Percentiles rank a stretch among this genome's conserved stretches.
Conservation (phyloP, 225 moss, liverwort and hornwort genomes). For the Straminergon stramineum region DNA sequence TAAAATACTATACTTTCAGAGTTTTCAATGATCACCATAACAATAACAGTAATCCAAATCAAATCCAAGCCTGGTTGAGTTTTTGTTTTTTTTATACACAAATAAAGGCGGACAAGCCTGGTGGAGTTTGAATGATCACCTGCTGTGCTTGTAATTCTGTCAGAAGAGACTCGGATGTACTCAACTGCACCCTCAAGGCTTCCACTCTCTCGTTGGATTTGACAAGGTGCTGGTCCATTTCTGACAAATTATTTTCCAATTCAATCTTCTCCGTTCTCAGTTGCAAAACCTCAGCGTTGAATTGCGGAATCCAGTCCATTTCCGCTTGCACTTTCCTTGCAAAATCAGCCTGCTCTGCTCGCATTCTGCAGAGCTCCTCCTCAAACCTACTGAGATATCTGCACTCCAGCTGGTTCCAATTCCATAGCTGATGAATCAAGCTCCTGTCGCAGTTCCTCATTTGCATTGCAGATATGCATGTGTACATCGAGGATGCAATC, state of each 20-base stretch:
- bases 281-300: slow-evolving; percentile 21
- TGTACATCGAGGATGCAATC: slow-evolving; percentile 14
- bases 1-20: no score
- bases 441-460: slow-evolving; percentile 14
- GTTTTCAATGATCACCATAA: no score
- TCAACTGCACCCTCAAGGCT: slow-evolving; percentile 15
- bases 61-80: not conserved
- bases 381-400: slow-evolving; percentile 14
- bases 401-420: slow-evolving; percentile 13
- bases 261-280: slow-evolving; percentile 23
- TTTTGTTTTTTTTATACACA: no score
- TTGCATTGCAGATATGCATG: not conserved
- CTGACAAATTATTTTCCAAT: slow-evolving; percentile 16
- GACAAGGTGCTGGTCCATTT: slow-evolving; percentile 27
- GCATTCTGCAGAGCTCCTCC: slow-evolving; percentile 31
- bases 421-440: slow-evolving; percentile 13
- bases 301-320: not conserved
- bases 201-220: slow-evolving; percentile 35
- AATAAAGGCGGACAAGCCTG: no score
- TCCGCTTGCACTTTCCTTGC: slow-evolving; percentile 19
- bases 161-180: slow-evolving; percentile 20
- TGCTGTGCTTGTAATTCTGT: slow-evolving; percentile 15
- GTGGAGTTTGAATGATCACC: slow-evolving; percentile 9
- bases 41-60: no score
- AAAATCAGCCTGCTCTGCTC: slow-evolving; percentile 10